Percentiles rank a stretch among this genome's conserved stretches.
Conservation (phyloP, 805 yeast species). For the Candida ficus region DNA sequence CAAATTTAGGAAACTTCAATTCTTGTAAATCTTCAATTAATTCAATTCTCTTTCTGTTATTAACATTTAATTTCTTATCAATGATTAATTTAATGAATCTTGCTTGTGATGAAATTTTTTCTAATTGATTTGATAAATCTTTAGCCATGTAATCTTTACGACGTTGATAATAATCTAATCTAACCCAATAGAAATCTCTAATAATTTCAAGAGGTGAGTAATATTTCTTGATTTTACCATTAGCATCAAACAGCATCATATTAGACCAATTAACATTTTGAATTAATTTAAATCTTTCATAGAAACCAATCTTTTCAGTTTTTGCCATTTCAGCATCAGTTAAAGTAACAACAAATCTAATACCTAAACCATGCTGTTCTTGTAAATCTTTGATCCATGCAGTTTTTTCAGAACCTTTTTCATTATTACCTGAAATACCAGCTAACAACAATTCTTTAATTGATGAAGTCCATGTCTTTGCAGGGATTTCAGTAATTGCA, state of each 20-base stretch:
- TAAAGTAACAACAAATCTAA: conserved; percentile 73
- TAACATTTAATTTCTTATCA: conserved; percentile 61
- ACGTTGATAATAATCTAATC: conserved; percentile 86
- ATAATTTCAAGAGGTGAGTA: conserved; percentile 72
- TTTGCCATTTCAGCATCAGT: conserved; percentile 79
- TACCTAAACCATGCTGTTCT: conserved; percentile 84
- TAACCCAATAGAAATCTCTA: conserved; percentile 76
- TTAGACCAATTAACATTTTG: conserved; percentile 67
- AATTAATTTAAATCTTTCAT: conserved; percentile 77
- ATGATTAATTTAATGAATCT: conserved; percentile 88
- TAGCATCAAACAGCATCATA: conserved; percentile 94
- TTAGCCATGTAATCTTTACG: conserved; percentile 78
- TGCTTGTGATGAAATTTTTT: conserved; percentile 76
- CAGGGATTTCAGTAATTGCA: conserved; percentile 90
- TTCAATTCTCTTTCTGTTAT: conserved; percentile 65
- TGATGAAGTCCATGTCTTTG: conserved; percentile 86
- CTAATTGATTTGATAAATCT: conserved; percentile 67
- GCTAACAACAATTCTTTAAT: conserved; percentile 79
- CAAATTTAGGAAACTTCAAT: conserved; percentile 71
- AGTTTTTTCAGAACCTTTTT: conserved; percentile 48
- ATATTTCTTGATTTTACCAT: conserved; percentile 81
- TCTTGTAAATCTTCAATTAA: conserved; percentile 59
- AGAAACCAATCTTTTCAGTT: conserved; percentile 66
- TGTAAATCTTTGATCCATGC: conserved; percentile 94
- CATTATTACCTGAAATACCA: conserved; percentile 57